Conservation (phyloP, 129 eudicot species). For the Calendula officinalis region DNA sequence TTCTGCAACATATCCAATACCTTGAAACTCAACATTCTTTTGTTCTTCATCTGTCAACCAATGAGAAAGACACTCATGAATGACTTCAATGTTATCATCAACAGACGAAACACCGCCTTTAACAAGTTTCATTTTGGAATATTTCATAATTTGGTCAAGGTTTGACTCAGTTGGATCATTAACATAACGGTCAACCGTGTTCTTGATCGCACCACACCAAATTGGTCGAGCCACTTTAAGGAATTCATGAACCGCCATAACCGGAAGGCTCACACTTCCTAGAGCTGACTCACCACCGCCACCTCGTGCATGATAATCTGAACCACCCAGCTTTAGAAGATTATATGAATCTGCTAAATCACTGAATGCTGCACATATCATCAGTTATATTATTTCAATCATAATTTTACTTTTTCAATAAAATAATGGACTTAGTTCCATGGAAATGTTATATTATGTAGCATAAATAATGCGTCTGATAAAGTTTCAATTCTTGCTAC, state of each 20-base stretch:
- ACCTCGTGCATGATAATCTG: constrained; percentile 89
- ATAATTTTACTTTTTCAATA: too few relatives aligned
- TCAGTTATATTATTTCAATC: not conserved
- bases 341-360: constrained; percentile 73
- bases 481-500: too few relatives aligned
- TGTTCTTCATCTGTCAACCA: constrained; percentile 77
- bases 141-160: constrained; percentile 52
- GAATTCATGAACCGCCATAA: constrained; percentile 61
- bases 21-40: constrained; percentile 47
- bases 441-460: too few relatives aligned
- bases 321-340: constrained; percentile 91
- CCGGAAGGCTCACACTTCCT: constrained; percentile 78
- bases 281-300: constrained; percentile 72
- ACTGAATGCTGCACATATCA: constrained; percentile 53
- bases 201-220: constrained; percentile 66
- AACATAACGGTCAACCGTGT: constrained; percentile 52
- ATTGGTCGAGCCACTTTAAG: constrained; percentile 79
- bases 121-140: constrained; percentile 33
- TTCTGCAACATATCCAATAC: constrained; percentile 29
- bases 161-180: constrained; percentile 65
- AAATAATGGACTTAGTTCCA: too few relatives aligned
- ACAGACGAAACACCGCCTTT: constrained; percentile 26
- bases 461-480: too few relatives aligned
- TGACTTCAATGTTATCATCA: constrained; percentile 30
- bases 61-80: constrained; percentile 49